Conservation (phyloP, 2,329 filamentous ascomycete species). For the Thielaviopsis populi region DNA sequence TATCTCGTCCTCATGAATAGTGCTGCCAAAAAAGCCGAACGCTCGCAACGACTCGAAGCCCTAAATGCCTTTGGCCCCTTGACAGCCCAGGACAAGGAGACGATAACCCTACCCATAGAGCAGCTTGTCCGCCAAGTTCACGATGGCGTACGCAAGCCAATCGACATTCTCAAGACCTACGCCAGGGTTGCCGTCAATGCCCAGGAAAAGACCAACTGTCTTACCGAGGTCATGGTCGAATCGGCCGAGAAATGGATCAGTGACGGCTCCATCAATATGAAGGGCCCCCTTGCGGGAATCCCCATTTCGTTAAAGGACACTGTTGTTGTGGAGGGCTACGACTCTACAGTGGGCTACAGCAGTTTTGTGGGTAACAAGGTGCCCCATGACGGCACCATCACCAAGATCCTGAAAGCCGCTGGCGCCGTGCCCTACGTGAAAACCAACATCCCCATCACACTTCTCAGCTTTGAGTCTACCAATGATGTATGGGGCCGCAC, state of each 20-base stretch:
- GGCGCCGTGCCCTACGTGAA: conserved; percentile 86
- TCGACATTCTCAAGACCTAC: conserved; percentile 69
- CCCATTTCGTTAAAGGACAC: conserved; percentile 74
- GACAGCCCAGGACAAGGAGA: conserved; percentile 46
- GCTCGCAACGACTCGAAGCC: conserved; percentile 50
- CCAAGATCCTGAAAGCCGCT: conserved; percentile 67
- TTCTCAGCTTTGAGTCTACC: conserved; percentile 72
- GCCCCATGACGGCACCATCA: conserved; percentile 53
- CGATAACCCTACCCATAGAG: conserved; percentile 59
- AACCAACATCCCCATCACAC: conserved; percentile 74
- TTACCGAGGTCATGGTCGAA: conserved; percentile 72
- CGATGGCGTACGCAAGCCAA: conserved; percentile 45
- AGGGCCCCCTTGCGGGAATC: conserved; percentile 73
- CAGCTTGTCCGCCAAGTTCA: conserved; percentile 67
- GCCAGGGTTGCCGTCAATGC: conserved; percentile 73
- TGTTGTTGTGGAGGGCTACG: conserved; percentile 68
- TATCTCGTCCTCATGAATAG: not conserved
- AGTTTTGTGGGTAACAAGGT: conserved; percentile 53
- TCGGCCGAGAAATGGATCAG: conserved; percentile 60
- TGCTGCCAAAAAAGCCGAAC: conserved; percentile 59
- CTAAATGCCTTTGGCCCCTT: conserved; percentile 48
- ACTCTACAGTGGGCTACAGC: conserved; percentile 69
- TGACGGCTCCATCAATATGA: conserved; percentile 48
- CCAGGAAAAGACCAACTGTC: conserved; percentile 74
- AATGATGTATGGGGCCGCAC: conserved; percentile 67